Base-by-base conservation (phyloP, 192 early-diverging fungal species). In the Coemansia guatemalensis region DNA sequence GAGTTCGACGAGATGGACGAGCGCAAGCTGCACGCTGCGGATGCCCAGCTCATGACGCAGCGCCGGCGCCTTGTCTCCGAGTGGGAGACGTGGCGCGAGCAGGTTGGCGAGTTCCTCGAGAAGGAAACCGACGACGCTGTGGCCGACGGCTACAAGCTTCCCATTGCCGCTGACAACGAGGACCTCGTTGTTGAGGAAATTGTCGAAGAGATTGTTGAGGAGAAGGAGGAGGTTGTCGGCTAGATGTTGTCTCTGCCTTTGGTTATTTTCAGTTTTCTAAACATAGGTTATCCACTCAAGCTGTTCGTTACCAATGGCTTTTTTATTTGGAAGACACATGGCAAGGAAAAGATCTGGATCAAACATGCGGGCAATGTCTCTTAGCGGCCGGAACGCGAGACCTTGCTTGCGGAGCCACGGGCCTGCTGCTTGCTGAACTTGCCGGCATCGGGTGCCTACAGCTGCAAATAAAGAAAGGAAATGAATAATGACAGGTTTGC, bases 1-100 rank as follows among this genome's bases (percentile, higher is more conserved):
- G 75, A 86, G 60, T 96, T 97, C 75, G 97, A 99, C 26, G 88
- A 95, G 75, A 86, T 88, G 69, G 97, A 99, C 78, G 85, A 87
- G 61, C 85, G 86, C 67, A 82, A 83, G 44, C 81, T 84, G 59
- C 85, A 87, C 51, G 86, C 86, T 32, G 88, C 88, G 27, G 83
- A 88, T 54, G 82, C 82, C 57, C 92, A 95, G 64, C 86, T 90
- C 53, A 81, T 91, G 75, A 88, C 85, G 56, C 85, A 87, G 77
- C 88, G 91, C 58, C 85, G 87, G 50, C 83, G 84, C 58, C 84
- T 92, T 30, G 75, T 93, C 59, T 82, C 87, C 62, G 94, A 95
- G 64, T 98, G 94, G 96, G 69, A 87, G 60, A 83, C 76, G 50
- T 95, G 93, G 90, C 85, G 90, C 80, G 81, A 83, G 65, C 74